These are phyloP conservation scores for Amylocystis lapponica DNA, from an alignment of 768 basidiomycete species.

Conservation along the genomic window DNA sequence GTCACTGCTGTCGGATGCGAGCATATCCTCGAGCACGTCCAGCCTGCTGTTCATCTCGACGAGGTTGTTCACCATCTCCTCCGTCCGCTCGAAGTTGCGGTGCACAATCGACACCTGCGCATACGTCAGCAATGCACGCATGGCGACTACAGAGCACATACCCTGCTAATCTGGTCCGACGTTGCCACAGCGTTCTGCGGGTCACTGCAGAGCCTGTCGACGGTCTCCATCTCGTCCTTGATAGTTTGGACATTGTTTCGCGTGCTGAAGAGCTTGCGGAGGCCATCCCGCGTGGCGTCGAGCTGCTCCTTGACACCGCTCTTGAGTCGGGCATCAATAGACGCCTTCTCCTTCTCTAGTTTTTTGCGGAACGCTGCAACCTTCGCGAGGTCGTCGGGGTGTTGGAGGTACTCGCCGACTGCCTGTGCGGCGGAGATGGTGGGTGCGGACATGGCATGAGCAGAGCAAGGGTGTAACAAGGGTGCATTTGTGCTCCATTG, in stretches of 20 bases:
- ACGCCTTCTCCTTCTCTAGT: slow-evolving; percentile 93
- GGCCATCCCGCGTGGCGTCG: slow-evolving; percentile 82
- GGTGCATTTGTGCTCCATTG: too few species aligned
- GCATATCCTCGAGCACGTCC: slow-evolving; percentile 69
- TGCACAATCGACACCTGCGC: slow-evolving; percentile 92
- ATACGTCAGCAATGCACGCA: not conserved
- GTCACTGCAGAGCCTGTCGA: slow-evolving; percentile 73
- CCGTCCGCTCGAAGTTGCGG: slow-evolving; percentile 89
- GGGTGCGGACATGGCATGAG: slow-evolving; percentile 22
- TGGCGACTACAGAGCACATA: slow-evolving; percentile 32
- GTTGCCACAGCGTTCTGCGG: slow-evolving; percentile 74
- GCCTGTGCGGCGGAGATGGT: slow-evolving; percentile 78
- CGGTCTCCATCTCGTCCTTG: slow-evolving; percentile 79
- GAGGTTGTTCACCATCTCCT: slow-evolving; percentile 92
- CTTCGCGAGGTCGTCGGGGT: slow-evolving; percentile 90
- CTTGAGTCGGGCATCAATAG: slow-evolving; percentile 86
- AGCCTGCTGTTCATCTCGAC: slow-evolving; percentile 88
- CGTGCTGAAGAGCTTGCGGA: slow-evolving; percentile 74
- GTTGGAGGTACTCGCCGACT: slow-evolving; percentile 85
- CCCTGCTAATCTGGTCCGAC: slow-evolving; percentile 94
- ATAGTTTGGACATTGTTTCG: slow-evolving; percentile 72
- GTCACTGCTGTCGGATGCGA: slow-evolving; percentile 67
- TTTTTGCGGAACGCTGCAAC: slow-evolving; percentile 87
- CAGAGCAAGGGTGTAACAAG: too few species aligned
- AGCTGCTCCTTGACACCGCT: slow-evolving; percentile 91